Base-by-base conservation (phyloP, 2,329 filamentous ascomycete genomes). In the Verticillium zaregamsianum region DNA sequence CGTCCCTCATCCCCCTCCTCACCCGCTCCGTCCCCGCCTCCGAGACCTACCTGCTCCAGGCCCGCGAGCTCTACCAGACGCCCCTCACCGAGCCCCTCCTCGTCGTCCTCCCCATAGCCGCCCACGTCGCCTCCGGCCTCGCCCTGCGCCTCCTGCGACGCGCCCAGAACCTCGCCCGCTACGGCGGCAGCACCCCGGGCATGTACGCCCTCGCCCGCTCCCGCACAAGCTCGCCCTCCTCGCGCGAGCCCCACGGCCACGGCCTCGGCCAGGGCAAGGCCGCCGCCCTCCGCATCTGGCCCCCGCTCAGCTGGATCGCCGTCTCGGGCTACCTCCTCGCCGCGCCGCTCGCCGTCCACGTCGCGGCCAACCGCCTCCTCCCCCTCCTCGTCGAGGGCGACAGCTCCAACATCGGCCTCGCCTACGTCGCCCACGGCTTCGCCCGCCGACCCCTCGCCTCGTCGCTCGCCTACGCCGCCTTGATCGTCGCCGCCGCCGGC, bases 51-150 rank as follows among this genome's bases (percentile, higher is more conserved):
- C 87, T 98, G 57, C 89, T 98, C 66, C 91, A 97, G 74, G 93
- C 93, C 32, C 87, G 94, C 64, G 93, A 96, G 57, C 88, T 95
- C 74, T 98, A 98, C 79, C 94, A 97, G 75, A 93, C 92, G 1
- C 83, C 89, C 2, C 79, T 91, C 17, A 82, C 90, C 59, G 93
- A 97, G 72, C 91, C 92, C 3, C 78, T 96, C 23, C 82, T 98
- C 64, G 86, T 98, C 63, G 87, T 83, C 54, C 74, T 92, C 2
- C 93, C 94, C 2, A 79, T 96, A 25, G 73, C 88, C 62, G 84
- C 88, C 2, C 94, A 98, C 73, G 80, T 97, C 54, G 81, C 84
- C 15, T 90, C 92, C 0, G 93, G 94, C 39, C 72, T 97, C 6
- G 87, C 86, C 0, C 79, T 97, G 55, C 90, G 95, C 15, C 80